Base-by-base conservation (phyloP, 768 basidiomycete genomes). In the Leccinum arenicola region DNA sequence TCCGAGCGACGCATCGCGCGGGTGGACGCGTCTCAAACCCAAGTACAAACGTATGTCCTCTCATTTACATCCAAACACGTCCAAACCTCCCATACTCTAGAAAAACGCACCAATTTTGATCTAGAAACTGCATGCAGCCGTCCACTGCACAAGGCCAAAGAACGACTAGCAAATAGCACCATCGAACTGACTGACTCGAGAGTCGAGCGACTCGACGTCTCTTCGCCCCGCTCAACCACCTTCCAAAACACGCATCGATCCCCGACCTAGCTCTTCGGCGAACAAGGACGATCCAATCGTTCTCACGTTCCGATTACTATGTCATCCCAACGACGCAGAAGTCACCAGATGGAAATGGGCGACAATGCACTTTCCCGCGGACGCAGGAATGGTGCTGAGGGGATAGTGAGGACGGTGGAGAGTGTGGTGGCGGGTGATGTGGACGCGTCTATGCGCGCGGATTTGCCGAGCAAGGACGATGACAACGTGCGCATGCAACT, bases 101-200 rank as follows among this genome's bases (percentile, higher is more conserved):
- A 29, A 48, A 55, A 61, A 59, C 64, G 61, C 23, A 61, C 57
- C 9, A 65, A 5, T 10, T 57, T 57, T 10, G 31, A 55, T 10
- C 11, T 56, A 25, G 57, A 53, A 25, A 54, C 55, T 58, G 63
- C 38, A 4, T 29, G 10, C n/a, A 19, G 21, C 19, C 66, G 59
- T 17, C 66, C 67, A 2, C 50, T 69, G 12, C 47, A 60, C 38
- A 29, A 31, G 29, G 65, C 62, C 3, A 62, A 51, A 48, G 36
- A 56, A 23, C 62, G 63, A 1, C 17, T 6, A 6, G 43, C 40
- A 14, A 43, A 63, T 21, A 19, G 10, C 14, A 15, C 45, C 6
- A 55, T 69, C 33, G 69, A 74, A 25, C 57, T 71, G 6, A 60
- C 61, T 0, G 71, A 74, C 43, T 74, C 69, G 49, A 56, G 71